A percentile compares a stretch with the other conserved stretches of the same genome.
Evolutionary conservation across 2,329 filamentous ascomycete genomes (phyloP).

Genomic region (Ophiostoma tasmaniense): DNA sequence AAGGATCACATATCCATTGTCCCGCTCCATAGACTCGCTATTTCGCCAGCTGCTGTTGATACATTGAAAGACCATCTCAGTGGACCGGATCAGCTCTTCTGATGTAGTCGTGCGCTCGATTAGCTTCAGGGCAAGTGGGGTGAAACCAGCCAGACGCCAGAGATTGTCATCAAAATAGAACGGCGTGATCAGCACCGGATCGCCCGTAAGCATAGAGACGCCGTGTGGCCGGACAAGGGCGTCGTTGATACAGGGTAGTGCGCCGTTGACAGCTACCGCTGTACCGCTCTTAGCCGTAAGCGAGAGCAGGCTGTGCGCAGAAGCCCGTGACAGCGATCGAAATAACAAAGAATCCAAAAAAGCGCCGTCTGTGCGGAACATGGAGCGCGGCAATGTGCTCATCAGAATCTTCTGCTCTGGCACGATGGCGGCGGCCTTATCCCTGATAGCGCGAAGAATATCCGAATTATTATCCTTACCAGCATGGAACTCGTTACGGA

Average conservation of each 20-base stretch:
- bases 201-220: constrained; percentile 71
- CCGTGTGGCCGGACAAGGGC: constrained; percentile 75
- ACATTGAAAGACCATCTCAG: constrained; percentile 76
- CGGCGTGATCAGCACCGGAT: constrained; percentile 71
- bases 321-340: constrained; percentile 64
- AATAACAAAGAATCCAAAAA: constrained; percentile 71
- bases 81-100: constrained; percentile 64
- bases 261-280: constrained; percentile 77
- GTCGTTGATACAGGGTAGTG: constrained; percentile 79
- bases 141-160: constrained; percentile 89
- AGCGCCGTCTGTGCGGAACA: constrained; percentile 72
- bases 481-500: constrained; percentile 85
- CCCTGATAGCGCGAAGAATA: constrained; percentile 78
- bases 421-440: constrained; percentile 72
- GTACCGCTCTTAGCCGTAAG: constrained; percentile 66
- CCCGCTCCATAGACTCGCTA: constrained; percentile 94
- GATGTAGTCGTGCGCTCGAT: constrained; percentile 66
- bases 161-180: constrained; percentile 83
- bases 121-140: constrained; percentile 74
- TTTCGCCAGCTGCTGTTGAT: constrained; percentile 92
- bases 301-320: constrained; percentile 58
- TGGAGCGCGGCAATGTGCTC: constrained; percentile 70
- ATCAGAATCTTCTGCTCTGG: constrained; percentile 75
- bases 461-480: constrained; percentile 88
- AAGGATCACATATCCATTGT: constrained; percentile 86